Conservation (phyloP, 139 green algal species). For the Axilococcus clingmanii region DNA sequence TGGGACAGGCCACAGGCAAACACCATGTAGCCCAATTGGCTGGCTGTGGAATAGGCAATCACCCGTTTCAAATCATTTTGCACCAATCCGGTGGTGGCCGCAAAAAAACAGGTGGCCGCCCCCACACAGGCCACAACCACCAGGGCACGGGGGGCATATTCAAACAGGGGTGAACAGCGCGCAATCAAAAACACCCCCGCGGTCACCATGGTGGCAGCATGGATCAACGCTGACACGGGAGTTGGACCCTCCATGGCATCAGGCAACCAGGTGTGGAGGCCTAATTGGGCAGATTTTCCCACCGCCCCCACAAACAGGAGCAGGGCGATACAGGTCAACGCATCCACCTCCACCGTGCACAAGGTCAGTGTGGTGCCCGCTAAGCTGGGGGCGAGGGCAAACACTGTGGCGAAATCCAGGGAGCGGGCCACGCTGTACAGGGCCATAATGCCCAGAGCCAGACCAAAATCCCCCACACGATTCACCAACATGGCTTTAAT, state of each 20-base stretch:
- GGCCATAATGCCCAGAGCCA: slow-evolving; percentile 46
- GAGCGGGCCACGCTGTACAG: slow-evolving; percentile 34
- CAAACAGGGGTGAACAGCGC: slow-evolving; percentile 48
- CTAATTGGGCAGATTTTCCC: slow-evolving; percentile 59
- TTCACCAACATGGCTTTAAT: slow-evolving; percentile 61
- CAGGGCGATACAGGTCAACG: slow-evolving; percentile 34
- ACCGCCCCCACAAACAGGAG: slow-evolving; percentile 48
- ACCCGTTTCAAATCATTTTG: slow-evolving; percentile 65
- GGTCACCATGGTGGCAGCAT: slow-evolving; percentile 62
- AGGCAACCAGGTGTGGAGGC: slow-evolving; percentile 60
- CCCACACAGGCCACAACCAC: slow-evolving; percentile 44
- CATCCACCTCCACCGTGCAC: slow-evolving; percentile 29
- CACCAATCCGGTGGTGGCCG: slow-evolving; percentile 43
- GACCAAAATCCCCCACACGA: slow-evolving; percentile 44
- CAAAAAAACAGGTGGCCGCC: slow-evolving; percentile 57
- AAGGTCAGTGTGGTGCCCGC: slow-evolving; percentile 21
- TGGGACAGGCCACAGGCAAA: slow-evolving; percentile 43
- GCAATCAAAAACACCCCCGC: slow-evolving; percentile 58
- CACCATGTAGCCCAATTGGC: slow-evolving; percentile 62
- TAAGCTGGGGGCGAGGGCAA: slow-evolving; percentile 25
- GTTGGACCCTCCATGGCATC: slow-evolving; percentile 65
- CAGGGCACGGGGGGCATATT: slow-evolving; percentile 41
- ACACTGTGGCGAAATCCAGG: slow-evolving; percentile 35
- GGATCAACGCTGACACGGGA: slow-evolving; percentile 59
- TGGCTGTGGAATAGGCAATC: slow-evolving; percentile 61